These are phyloP conservation scores for Triticum timopheevii DNA, from an alignment of 176 grass and related monocot species.

Conservation along the genomic window DNA sequence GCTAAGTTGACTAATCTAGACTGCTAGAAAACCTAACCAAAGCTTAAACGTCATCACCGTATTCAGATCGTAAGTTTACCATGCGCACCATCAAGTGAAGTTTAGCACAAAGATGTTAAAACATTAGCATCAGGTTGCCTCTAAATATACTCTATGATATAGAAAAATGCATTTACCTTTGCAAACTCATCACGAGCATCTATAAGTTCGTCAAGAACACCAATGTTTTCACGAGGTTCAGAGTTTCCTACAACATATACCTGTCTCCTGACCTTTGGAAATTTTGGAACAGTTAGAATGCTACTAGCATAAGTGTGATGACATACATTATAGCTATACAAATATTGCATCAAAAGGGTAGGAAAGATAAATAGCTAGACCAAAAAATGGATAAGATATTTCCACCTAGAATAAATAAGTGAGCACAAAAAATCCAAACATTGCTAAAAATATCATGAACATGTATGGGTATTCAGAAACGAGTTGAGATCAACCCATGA, in stretches of 20 bases:
- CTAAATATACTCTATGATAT: not conserved
- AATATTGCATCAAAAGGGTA: not conserved
- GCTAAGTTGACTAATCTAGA: not conserved
- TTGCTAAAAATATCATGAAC: not conserved
- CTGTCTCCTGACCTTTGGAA: slow-evolving; percentile 79
- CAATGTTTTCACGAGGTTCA: slow-evolving; percentile 75
- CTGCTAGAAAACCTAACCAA: slow-evolving; percentile 5
- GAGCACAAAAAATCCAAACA: slow-evolving; percentile 12
- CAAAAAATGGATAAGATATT: not conserved
- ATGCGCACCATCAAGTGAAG: not conserved
- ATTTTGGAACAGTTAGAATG: slow-evolving; percentile 35
- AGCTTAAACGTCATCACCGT: not conserved
- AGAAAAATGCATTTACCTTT: slow-evolving; percentile 49
- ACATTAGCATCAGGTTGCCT: not conserved
- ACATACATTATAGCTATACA: not conserved
- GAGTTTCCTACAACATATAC: slow-evolving; percentile 79
- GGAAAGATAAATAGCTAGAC: not conserved
- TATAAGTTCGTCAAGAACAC: slow-evolving; percentile 73
- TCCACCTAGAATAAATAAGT: slow-evolving; percentile 1
- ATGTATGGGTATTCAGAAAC: not conserved
- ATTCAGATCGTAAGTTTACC: not conserved
- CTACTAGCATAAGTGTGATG: not conserved
- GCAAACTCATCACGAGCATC: slow-evolving; percentile 75
- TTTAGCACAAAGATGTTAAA: slow-evolving; percentile 3
- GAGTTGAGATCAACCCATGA: not conserved